Evolutionary conservation across 2,329 filamentous ascomycete genomes (phyloP).

Genomic region (Acephala macrosclerotiorum): DNA sequence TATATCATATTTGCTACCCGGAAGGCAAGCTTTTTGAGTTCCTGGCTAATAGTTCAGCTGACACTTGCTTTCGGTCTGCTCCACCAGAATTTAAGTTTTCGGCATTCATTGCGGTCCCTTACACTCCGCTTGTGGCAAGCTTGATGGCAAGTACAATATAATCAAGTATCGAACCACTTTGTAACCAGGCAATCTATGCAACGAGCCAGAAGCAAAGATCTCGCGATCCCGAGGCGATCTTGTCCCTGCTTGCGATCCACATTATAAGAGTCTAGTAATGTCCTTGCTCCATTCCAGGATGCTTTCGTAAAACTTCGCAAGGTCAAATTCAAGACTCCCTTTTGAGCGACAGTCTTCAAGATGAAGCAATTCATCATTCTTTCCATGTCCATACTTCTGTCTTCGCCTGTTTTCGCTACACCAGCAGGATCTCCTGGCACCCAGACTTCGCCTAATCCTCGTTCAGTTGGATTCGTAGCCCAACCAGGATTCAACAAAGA

Average conservation of each 20-base stretch:
- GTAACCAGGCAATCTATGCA: neutral
- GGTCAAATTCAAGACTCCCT: neutral
- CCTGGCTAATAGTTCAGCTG: neutral
- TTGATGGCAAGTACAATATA: slow-evolving; percentile 2
- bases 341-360: neutral
- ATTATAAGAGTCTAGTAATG: neutral
- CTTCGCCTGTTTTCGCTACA: neutral
- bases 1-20: neutral
- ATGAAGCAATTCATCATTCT: slow-evolving; percentile 3
- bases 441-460: neutral
- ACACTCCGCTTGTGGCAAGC: neutral
- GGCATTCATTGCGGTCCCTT: neutral
- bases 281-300: neutral
- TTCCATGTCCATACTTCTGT: neutral
- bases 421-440: neutral
- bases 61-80: neutral
- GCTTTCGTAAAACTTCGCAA: neutral
- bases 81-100: neutral
- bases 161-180: neutral
- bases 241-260: neutral
- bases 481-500: neutral
- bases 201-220: neutral
- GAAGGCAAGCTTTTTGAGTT: neutral
- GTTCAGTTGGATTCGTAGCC: neutral
- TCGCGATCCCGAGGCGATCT: neutral